phyloP scores from a whole-genome alignment of 148 eudicot species.

The Cornus suecica region DNA sequence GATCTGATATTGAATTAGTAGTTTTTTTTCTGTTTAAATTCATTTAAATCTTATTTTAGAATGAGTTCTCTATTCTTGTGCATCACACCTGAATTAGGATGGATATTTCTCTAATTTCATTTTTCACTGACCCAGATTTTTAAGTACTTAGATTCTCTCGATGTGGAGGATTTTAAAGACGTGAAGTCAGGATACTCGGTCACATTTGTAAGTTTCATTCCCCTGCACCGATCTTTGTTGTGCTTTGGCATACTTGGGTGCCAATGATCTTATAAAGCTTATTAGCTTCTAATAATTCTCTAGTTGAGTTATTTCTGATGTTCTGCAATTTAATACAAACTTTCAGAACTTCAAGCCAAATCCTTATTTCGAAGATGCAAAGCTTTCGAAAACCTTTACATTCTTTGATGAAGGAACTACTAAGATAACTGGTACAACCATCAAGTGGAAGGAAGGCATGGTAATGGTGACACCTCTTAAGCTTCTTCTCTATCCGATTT shows the following conservation, averaged over 20 bases:
- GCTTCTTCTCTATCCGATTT: conserved; percentile 16
- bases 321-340: conserved; percentile 7
- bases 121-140: conserved; percentile 43
- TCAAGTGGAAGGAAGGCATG: conserved; percentile 87
- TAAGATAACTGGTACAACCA: conserved; percentile 63
- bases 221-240: conserved; percentile 1
- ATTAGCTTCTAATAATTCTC: not conserved
- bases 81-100: not conserved
- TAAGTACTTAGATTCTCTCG: conserved; percentile 68
- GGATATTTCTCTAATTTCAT: not conserved
- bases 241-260: not conserved
- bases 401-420: conserved; percentile 82
- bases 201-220: conserved; percentile 57
- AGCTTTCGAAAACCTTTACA: conserved; percentile 69
- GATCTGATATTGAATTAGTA: not conserved
- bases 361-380: conserved; percentile 75
- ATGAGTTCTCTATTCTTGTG: not conserved
- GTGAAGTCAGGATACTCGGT: conserved; percentile 76
- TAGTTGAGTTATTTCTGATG: conserved; percentile 8
- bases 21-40: not conserved
- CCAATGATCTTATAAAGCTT: not conserved
- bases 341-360: conserved; percentile 74
- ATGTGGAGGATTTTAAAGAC: conserved; percentile 81
- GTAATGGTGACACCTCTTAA: conserved; percentile 28
- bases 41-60: not conserved